Conservation (phyloP, 352 stramenopile species). For the Pelagophyceae sp. region DNA sequence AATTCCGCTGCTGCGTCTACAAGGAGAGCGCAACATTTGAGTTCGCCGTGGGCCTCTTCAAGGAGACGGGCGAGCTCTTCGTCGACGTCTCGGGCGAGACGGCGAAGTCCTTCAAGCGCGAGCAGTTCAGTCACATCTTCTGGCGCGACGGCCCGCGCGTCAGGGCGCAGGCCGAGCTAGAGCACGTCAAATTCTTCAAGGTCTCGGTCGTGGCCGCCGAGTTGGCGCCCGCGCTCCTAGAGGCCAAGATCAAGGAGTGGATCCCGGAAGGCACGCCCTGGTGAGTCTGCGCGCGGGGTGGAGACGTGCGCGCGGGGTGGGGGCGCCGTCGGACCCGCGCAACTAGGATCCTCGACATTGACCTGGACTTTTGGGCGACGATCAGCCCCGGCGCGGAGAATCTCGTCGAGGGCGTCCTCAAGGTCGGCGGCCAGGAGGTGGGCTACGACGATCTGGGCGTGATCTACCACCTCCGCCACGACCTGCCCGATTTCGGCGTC, state of each 20-base stretch:
- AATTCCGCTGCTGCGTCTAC: conserved; percentile 20
- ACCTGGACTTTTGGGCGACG: conserved; percentile 9
- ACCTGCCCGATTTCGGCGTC: not conserved
- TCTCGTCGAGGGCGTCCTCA: not conserved
- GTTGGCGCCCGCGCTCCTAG: not conserved
- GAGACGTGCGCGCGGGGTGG: no score
- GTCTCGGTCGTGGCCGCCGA: not conserved
- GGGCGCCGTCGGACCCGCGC: not conserved
- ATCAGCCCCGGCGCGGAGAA: not conserved
- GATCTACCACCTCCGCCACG: not conserved
- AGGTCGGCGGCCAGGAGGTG: not conserved
- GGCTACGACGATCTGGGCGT: not conserved
- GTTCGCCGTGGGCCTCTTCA: not conserved
- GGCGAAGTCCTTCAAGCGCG: not conserved
- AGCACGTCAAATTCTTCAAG: not conserved
- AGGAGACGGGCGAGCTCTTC: not conserved
- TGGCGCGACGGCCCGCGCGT: conserved; percentile 2
- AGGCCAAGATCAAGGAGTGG: not conserved
- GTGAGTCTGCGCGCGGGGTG: no score
- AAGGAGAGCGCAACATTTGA: not conserved
- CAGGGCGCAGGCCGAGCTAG: not conserved
- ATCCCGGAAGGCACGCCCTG: not conserved
- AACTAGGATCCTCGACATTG: not conserved
- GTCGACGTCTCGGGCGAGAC: not conserved
- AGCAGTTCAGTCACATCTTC: conserved; percentile 4